Evolutionary conservation across 2,329 filamentous ascomycete genomes (phyloP), one percentile per base, ranked within the genome.

Genomic region (Beauveria scarabaeidicola): DNA sequence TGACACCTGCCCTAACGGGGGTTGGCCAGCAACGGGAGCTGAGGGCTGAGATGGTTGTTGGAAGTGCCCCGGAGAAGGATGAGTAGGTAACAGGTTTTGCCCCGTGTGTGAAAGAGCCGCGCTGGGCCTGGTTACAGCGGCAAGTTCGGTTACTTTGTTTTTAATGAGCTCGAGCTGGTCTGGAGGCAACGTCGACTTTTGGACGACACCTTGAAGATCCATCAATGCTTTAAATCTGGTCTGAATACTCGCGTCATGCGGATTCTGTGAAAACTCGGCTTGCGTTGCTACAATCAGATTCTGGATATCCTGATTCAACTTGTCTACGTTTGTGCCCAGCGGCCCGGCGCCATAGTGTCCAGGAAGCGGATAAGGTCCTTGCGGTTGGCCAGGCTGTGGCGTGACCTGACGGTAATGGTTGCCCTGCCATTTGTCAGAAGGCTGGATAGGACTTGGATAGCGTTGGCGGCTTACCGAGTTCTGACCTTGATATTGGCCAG

Each of bases 121-220:
- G 63, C 69, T 68, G 43, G 65, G 68, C 73, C 78, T 80, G 69
- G 81, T 81, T 83, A 82, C 75, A 79, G 84, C 69, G 73, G 73
- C 83, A 72, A 96, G 82, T 73, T 86, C 85, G 72, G 88, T 85
- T 73, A 97, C 86, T 81, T 94, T 90, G 71, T 88, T 86, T 74
- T 88, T 90, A 74, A 96, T 89, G 72, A 89, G 84, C 74, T 89
- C 85, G 70, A 96, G 81, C 76, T 96, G 89, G 69, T 92, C 87
- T 67, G 86, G 85, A 61, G 87, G 87, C 71, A 96, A 80, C 69
- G 87, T 86, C 73, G 91, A 88, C 66, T 81, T 87, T 72, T 89
- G 85, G 69, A 97, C 78, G 66, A 81, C 85, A 61, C 66, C 68
- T 76, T 96, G 90, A 64, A 97, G 82, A 73, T 94, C 90, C 74